Conservation (phyloP, 306 rosid species). For the Sphenostylis stenocarpa region DNA sequence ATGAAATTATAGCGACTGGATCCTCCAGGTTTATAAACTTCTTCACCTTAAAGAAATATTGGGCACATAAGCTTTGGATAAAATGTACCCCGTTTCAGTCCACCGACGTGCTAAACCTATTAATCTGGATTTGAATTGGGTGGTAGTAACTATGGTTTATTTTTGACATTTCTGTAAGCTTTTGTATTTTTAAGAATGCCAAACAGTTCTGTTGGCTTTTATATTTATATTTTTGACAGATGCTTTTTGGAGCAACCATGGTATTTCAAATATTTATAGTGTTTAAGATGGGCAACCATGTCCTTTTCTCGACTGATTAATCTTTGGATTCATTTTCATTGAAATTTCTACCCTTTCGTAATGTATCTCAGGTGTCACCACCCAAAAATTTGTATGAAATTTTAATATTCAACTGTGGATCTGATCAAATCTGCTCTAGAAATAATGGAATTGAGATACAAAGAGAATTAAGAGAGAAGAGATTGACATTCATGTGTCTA, state of each 20-base stretch:
- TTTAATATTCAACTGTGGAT: neutral
- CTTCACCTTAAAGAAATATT: neutral
- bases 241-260: neutral
- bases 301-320: neutral
- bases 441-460: neutral
- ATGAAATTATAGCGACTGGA: constrained; percentile 59
- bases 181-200: too few species aligned
- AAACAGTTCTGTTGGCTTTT: neutral
- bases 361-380: too few species aligned
- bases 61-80: constrained; percentile 2
- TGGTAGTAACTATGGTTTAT: neutral
- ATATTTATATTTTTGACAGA: neutral
- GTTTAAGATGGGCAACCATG: neutral
- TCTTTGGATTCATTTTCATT: neutral
- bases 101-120: neutral
- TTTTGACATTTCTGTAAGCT: neutral
- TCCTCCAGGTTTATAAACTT: constrained; percentile 3
- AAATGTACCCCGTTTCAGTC: neutral
- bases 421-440: neutral
- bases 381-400: neutral
- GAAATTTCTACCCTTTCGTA: neutral
- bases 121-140: neutral
- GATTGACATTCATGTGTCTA: too few species aligned
- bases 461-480: too few species aligned
- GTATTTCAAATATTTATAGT: neutral